These are phyloP conservation scores for Beauveria caledonica DNA, from an alignment of 2,329 filamentous ascomycete genomes.

Conservation along the genomic window DNA sequence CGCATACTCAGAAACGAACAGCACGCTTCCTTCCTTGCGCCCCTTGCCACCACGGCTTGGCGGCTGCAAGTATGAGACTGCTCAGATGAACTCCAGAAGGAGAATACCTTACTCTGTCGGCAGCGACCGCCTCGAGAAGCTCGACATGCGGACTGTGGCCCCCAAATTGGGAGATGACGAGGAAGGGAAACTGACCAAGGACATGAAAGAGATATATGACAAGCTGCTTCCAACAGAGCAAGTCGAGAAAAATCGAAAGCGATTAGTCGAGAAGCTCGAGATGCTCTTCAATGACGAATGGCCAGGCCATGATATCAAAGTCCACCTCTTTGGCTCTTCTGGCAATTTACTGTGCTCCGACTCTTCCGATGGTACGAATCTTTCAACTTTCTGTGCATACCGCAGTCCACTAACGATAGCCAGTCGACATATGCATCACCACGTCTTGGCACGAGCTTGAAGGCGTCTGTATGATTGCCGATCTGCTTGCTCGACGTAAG, in stretches of 20 bases:
- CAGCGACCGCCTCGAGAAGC: constrained; percentile 65
- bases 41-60: constrained; percentile 51
- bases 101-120: constrained; percentile 89
- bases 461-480: constrained; percentile 82
- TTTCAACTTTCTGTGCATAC: not conserved
- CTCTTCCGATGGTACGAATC: constrained; percentile 74
- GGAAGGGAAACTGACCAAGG: constrained; percentile 65
- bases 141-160: constrained; percentile 65
- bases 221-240: constrained; percentile 73
- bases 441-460: constrained; percentile 83
- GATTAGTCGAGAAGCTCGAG: constrained; percentile 80
- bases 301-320: constrained; percentile 82
- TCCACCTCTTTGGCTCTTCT: constrained; percentile 95
- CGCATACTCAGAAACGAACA: constrained; percentile 81
- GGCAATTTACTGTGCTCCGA: constrained; percentile 91
- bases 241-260: constrained; percentile 66
- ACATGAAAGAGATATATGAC: constrained; percentile 81
- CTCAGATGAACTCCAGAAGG: constrained; percentile 69
- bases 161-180: constrained; percentile 62
- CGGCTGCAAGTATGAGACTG: constrained; percentile 83
- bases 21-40: constrained; percentile 59
- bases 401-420: constrained; percentile 22
- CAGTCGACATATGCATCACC: constrained; percentile 96
- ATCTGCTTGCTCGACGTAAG: constrained; percentile 77
- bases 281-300: constrained; percentile 82